These are phyloP conservation scores for Ganoderma resinaceum DNA, from an alignment of 1,284 basidiomycete genomes.

Conservation along the genomic window DNA sequence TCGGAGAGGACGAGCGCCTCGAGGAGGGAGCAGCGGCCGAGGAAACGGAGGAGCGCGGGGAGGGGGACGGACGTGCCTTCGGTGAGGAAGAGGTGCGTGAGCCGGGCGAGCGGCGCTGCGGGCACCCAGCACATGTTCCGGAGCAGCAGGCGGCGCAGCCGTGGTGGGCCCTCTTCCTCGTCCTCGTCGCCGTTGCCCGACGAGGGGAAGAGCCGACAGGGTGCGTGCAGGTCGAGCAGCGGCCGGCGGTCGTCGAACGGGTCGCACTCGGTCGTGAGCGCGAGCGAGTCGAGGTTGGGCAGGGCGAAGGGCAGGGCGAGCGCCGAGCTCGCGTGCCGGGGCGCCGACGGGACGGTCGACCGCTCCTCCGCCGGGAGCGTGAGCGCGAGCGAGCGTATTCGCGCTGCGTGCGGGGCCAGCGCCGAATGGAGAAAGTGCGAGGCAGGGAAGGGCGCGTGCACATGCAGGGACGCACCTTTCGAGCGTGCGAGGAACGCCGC, in stretches of 20 bases:
- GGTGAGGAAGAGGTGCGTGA: constrained; percentile 28
- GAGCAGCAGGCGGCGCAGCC: constrained; percentile 21
- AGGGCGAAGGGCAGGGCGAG: constrained; percentile 16
- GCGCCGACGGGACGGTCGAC: constrained; percentile 7
- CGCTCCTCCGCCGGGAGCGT: constrained; percentile 9
- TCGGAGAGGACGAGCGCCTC: constrained; percentile 24
- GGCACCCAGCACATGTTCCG: constrained; percentile 29
- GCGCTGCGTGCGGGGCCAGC: constrained; percentile 10
- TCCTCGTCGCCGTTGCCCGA: not conserved
- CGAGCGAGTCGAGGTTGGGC: constrained; percentile 17
- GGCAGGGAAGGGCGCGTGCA: constrained; percentile 9
- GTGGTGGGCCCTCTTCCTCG: not conserved
- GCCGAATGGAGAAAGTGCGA: not conserved
- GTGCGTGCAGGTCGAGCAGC: constrained; percentile 16
- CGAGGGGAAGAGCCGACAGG: constrained; percentile 18
- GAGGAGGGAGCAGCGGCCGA: constrained; percentile 24
- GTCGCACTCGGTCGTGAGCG: constrained; percentile 17
- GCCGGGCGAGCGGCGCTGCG: constrained; percentile 9
- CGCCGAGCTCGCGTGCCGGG: not conserved
- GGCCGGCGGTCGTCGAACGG: constrained; percentile 29
- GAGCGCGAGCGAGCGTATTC: constrained; percentile 21
- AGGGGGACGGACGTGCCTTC: constrained; percentile 25
- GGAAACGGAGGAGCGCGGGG: constrained; percentile 20
- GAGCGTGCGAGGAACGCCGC: constrained; percentile 18
- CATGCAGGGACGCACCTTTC: constrained; percentile 20